Conservation (phyloP, 176 grass and related monocot species). For the Zoysia pacifica region DNA sequence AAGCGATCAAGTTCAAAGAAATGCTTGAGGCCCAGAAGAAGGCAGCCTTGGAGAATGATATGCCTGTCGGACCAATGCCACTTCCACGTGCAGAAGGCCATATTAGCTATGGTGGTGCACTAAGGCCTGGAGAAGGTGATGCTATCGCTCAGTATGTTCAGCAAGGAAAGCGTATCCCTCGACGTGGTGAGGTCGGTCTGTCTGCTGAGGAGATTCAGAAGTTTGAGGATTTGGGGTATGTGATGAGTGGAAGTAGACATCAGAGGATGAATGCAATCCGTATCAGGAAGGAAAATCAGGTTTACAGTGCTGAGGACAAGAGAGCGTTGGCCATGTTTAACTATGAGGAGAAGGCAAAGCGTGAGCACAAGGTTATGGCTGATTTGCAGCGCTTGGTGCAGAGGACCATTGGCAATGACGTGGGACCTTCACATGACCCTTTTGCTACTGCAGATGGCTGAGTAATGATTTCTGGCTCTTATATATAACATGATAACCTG, state of each 20-base stretch:
- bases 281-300: conserved; percentile 98
- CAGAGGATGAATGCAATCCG: conserved; percentile 99
- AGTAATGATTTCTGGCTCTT: conserved; percentile 45
- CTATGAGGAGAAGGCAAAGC: conserved; percentile 88
- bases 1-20: conserved; percentile 87
- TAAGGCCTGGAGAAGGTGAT: conserved; percentile 98
- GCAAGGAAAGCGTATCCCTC: conserved; percentile 96
- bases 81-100: conserved; percentile 80
- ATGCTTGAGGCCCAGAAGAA: conserved; percentile 93
- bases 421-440: conserved; percentile 71
- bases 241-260: conserved; percentile 97
- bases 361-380: conserved; percentile 97
- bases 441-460: conserved; percentile 72
- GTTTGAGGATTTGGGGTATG: conserved; percentile 87
- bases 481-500: conserved; percentile 9
- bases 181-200: conserved; percentile 95
- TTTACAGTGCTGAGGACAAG: conserved; percentile 99
- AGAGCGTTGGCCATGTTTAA: conserved; percentile 95
- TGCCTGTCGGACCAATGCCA: conserved; percentile 73
- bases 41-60: conserved; percentile 71
- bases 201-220: conserved; percentile 95
- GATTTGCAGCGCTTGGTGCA: conserved; percentile 94
- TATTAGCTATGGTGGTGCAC: conserved; percentile 94
- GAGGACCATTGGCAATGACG: conserved; percentile 83
- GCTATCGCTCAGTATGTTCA: conserved; percentile 97